phyloP scores from a whole-genome alignment of 306 rosid genomes.

The Medicago ruthenica region DNA sequence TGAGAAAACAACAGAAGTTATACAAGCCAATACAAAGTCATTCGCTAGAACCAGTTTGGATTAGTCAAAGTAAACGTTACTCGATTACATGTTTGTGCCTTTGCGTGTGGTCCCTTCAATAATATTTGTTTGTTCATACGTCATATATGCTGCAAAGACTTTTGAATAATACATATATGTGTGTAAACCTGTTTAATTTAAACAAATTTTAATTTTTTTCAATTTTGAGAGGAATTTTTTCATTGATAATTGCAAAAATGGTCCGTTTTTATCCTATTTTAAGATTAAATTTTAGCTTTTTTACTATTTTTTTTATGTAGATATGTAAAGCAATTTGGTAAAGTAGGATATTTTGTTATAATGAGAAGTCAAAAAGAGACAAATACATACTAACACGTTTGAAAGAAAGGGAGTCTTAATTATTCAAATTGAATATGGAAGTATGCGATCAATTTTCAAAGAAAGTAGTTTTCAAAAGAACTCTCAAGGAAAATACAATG shows the following conservation, averaged over 20 bases:
- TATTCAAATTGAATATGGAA: conserved; percentile 2
- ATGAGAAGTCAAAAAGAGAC: background rate
- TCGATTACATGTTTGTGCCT: background rate
- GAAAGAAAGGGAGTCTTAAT: background rate
- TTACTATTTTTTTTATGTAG: background rate
- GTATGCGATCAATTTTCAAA: conserved; percentile 18
- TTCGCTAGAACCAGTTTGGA: too few relatives aligned
- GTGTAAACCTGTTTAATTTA: background rate
- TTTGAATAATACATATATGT: background rate
- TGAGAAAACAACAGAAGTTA: too few relatives aligned
- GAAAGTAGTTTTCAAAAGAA: conserved; percentile 10
- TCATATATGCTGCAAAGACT: background rate
- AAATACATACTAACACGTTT: background rate
- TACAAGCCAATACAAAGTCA: too few relatives aligned
- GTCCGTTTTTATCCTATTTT: background rate
- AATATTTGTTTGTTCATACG: background rate
- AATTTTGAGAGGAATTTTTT: background rate
- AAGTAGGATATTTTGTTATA: background rate
- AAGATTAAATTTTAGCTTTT: background rate
- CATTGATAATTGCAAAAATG: background rate
- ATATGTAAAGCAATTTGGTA: background rate
- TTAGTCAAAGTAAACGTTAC: too few relatives aligned
- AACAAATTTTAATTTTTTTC: background rate
- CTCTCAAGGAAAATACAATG: background rate
- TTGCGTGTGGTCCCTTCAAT: background rate